Evolutionary conservation across 163 green algal genomes (phyloP).

Genomic region (Scenedesmus sp.): DNA sequence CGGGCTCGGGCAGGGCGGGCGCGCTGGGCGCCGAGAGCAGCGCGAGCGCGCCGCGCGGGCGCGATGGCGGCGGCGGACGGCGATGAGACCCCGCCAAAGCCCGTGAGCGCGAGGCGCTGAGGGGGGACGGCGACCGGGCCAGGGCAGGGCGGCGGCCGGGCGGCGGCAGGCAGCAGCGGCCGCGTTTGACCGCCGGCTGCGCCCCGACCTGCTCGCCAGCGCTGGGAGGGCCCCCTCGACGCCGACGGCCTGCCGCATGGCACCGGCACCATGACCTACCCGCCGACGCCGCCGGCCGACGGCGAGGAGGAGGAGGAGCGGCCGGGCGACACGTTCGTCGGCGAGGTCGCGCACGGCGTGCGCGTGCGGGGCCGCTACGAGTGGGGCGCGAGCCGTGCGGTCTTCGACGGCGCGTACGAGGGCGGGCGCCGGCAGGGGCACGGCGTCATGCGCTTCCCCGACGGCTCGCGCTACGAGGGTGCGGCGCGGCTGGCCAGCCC

Average conservation of each 20-base stretch:
- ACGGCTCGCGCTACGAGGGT: conserved; percentile 66
- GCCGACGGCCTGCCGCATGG: conserved; percentile 59
- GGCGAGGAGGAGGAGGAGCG: conserved; percentile 70
- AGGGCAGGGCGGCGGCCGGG: too few species aligned
- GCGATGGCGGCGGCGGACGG: too few species aligned
- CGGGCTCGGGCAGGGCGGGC: too few species aligned
- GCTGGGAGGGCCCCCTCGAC: conserved; percentile 57
- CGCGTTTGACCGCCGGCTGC: too few species aligned
- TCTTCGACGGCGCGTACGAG: conserved; percentile 63
- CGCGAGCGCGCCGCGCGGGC: too few species aligned
- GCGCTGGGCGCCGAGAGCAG: too few species aligned
- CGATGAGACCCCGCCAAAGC: too few species aligned
- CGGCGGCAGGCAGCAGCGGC: too few species aligned
- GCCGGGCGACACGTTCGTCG: conserved; percentile 59
- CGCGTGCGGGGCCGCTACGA: background rate
- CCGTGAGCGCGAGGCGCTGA: too few species aligned
- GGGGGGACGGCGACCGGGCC: too few species aligned
- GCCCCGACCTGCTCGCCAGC: too few species aligned
- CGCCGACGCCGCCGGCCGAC: conserved; percentile 48
- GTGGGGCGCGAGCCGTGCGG: conserved; percentile 25
- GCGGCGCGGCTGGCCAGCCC: background rate
- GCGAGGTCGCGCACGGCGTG: conserved; percentile 48
- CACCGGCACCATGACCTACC: conserved; percentile 64
- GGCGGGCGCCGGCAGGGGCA: conserved; percentile 64
- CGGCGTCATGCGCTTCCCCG: conserved; percentile 60